Conservation (phyloP, 225 moss, liverwort and hornwort species). For the Ulota crispa region DNA sequence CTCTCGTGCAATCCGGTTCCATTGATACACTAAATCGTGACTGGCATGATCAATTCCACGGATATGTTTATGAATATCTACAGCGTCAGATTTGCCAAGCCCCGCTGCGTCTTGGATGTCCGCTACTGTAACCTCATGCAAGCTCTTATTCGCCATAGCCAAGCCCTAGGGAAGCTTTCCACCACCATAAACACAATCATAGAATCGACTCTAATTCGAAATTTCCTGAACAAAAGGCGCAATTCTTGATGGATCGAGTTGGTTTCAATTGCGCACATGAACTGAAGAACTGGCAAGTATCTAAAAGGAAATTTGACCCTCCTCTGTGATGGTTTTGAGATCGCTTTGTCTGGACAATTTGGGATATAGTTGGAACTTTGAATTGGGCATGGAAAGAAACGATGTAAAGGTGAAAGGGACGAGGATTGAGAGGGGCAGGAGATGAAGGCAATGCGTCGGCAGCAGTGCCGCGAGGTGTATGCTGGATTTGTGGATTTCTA, state of each 20-base stretch:
- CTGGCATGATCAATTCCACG: background rate
- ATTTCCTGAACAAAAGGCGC: background rate
- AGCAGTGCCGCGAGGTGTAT: background rate
- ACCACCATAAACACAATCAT: background rate
- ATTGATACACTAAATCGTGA: constrained; percentile 26
- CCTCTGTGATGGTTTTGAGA: background rate
- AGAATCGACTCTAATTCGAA: background rate
- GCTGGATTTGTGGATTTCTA: background rate
- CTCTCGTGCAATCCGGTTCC: constrained; percentile 65
- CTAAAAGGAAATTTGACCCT: background rate
- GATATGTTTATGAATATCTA: constrained; percentile 16
- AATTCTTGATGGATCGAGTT: background rate
- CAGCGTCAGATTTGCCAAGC: constrained; percentile 13
- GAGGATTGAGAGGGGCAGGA: background rate
- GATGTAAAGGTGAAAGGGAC: background rate
- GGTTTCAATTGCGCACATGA: background rate
- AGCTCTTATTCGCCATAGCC: constrained; percentile 49
- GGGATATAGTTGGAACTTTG: background rate
- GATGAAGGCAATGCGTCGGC: background rate
- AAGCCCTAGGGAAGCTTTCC: background rate
- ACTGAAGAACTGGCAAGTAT: background rate
- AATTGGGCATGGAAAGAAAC: background rate
- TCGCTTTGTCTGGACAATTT: background rate
- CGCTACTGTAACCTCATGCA: constrained; percentile 35
- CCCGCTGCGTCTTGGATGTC: constrained; percentile 44